Conservation (phyloP, 2,329 filamentous ascomycete genomes). For the Geosmithia flava region DNA sequence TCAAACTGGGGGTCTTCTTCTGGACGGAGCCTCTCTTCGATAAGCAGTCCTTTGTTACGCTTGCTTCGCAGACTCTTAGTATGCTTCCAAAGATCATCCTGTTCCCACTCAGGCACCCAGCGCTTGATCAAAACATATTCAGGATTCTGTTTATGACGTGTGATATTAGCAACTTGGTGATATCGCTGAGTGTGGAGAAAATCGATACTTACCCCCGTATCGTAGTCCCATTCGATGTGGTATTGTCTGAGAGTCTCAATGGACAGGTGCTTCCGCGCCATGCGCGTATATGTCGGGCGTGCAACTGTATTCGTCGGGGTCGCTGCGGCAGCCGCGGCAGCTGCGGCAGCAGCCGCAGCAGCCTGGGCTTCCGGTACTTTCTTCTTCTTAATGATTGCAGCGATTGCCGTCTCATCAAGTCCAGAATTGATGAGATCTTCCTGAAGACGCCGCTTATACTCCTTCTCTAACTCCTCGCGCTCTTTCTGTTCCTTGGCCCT, state of each 20-base stretch:
- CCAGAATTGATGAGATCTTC: conserved; percentile 47
- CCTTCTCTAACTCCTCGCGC: conserved; percentile 34
- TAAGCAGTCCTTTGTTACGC: conserved; percentile 30
- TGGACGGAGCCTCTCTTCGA: conserved; percentile 31
- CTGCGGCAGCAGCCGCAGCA: neutral
- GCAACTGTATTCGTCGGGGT: conserved; percentile 5
- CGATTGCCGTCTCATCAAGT: conserved; percentile 44
- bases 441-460: conserved; percentile 42
- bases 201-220: conserved; percentile 29
- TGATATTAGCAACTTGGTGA: conserved; percentile 15
- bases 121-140: conserved; percentile 63
- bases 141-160: conserved; percentile 44
- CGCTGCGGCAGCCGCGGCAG: neutral
- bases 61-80: conserved; percentile 52
- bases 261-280: conserved; percentile 48
- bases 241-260: conserved; percentile 46
- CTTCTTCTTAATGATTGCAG: conserved; percentile 45
- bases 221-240: conserved; percentile 44
- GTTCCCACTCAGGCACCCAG: conserved; percentile 60
- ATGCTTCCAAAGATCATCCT: conserved; percentile 61
- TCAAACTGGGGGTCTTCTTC: conserved; percentile 36
- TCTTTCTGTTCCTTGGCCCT: conserved; percentile 32
- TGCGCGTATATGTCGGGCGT: conserved; percentile 49
- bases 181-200: neutral
- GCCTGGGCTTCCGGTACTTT: conserved; percentile 23